Conservation (phyloP, 2,329 filamentous ascomycete species). For the Fonsecaea multimorphosa region DNA sequence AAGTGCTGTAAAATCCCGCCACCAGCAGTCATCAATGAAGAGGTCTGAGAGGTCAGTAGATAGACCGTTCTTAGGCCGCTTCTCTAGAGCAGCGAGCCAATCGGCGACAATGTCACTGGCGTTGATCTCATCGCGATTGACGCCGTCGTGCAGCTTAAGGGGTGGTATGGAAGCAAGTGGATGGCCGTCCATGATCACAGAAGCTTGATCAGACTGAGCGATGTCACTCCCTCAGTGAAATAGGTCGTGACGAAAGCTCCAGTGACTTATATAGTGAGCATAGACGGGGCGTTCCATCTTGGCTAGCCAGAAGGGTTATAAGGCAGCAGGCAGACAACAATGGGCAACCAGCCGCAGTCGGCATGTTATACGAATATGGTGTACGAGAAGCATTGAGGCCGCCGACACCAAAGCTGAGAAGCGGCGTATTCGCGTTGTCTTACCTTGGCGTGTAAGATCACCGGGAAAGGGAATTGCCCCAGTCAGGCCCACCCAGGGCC, state of each 20-base stretch:
- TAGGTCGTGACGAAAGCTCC: not conserved
- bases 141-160: not conserved
- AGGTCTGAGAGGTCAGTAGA: conserved; percentile 12
- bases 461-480: not conserved
- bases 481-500: no score
- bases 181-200: conserved; percentile 10
- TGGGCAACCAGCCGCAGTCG: not conserved
- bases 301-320: not conserved
- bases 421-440: not conserved
- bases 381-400: not conserved
- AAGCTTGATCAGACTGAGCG: not conserved
- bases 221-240: not conserved
- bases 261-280: not conserved
- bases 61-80: conserved; percentile 11
- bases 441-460: not conserved
- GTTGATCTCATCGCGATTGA: conserved; percentile 6
- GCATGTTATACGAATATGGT: not conserved
- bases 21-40: conserved; percentile 17
- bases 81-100: conserved; percentile 15
- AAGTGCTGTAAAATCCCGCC: conserved; percentile 9
- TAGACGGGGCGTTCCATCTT: not conserved
- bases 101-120: conserved; percentile 8
- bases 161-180: conserved; percentile 19
- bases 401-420: not conserved
- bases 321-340: not conserved